Percentiles rank a stretch among this genome's conserved stretches.
phyloP scores from a whole-genome alignment of 495 filamentous ascomycete genomes.

The Neurospora sp. region DNA sequence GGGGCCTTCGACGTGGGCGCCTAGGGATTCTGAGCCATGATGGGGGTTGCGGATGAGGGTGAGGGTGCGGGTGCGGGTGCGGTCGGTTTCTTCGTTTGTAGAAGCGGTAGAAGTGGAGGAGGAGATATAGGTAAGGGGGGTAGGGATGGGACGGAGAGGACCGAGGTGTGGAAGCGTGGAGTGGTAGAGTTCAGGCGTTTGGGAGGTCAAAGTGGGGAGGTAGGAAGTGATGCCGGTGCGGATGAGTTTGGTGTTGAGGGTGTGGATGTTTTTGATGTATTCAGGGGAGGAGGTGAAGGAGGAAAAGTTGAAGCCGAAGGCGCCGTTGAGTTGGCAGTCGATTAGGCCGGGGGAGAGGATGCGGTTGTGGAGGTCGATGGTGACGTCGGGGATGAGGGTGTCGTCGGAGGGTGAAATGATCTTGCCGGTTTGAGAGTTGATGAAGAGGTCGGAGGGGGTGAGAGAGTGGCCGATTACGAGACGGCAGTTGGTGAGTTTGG shows the following conservation, averaged over 20 bases:
- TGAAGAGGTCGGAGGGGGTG: slow-evolving; percentile 67
- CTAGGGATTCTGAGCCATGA: slow-evolving; percentile 68
- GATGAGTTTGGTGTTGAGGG: slow-evolving; percentile 58
- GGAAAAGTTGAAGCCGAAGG: slow-evolving; percentile 80
- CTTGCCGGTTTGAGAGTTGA: slow-evolving; percentile 63
- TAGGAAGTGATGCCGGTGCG: slow-evolving; percentile 77
- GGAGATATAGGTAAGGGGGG: neutral
- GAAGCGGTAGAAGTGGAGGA: neutral
- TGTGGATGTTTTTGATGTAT: slow-evolving; percentile 56
- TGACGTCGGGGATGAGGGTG: slow-evolving; percentile 47
- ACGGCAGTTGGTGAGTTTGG: slow-evolving; percentile 76
- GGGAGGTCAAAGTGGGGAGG: slow-evolving; percentile 67
- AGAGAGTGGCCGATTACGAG: slow-evolving; percentile 52
- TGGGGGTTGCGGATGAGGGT: slow-evolving; percentile 27
- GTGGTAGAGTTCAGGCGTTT: slow-evolving; percentile 58
- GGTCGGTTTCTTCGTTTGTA: too few relatives aligned
- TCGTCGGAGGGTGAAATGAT: slow-evolving; percentile 65
- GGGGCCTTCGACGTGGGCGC: slow-evolving; percentile 77
- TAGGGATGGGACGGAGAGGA: slow-evolving; percentile 40
- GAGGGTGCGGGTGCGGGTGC: neutral
- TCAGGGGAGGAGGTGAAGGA: slow-evolving; percentile 51
- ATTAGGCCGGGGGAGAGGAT: slow-evolving; percentile 76
- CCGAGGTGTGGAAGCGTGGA: slow-evolving; percentile 63
- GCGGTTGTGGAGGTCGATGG: slow-evolving; percentile 64
- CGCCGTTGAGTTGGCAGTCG: slow-evolving; percentile 79